Percentiles rank a stretch among this genome's conserved stretches.
Evolutionary conservation across 83 land plant genomes (phyloP).

Genomic region (Picea abies): DNA sequence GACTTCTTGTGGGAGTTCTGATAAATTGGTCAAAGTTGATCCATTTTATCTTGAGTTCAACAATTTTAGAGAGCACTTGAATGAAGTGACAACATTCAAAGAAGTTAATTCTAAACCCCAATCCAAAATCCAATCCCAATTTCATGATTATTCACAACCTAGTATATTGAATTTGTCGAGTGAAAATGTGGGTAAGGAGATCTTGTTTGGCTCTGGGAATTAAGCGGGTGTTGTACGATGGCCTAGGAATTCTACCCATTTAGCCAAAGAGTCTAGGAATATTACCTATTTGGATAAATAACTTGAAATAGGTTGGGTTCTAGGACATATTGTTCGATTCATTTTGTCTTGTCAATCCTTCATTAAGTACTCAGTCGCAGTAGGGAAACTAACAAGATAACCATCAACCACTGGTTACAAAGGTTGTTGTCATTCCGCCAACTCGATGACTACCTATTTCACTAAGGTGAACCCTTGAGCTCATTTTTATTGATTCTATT

Average conservation of each 20-base stretch:
- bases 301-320: not conserved
- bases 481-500: no score
- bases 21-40: constrained; percentile 1
- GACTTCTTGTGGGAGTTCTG: not conserved
- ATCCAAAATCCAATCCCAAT: not conserved
- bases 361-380: no score
- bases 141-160: constrained; percentile 8
- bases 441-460: no score
- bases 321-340: no score
- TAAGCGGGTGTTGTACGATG: not conserved
- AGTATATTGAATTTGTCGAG: not conserved
- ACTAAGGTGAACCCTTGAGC: no score
- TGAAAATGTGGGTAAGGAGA: not conserved
- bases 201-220: not conserved
- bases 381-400: no score
- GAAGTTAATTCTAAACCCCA: constrained; percentile 4
- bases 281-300: not conserved
- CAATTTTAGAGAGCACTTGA: not conserved
- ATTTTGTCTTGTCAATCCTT: no score
- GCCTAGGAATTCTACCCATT: not conserved
- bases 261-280: not conserved
- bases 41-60: not conserved
- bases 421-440: no score
- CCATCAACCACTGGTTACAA: no score
- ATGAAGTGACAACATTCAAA: not conserved